Percentiles rank a stretch among this genome's conserved stretches.
Conservation (phyloP, 331 rosid genomes). For the Telfairia occidentalis region DNA sequence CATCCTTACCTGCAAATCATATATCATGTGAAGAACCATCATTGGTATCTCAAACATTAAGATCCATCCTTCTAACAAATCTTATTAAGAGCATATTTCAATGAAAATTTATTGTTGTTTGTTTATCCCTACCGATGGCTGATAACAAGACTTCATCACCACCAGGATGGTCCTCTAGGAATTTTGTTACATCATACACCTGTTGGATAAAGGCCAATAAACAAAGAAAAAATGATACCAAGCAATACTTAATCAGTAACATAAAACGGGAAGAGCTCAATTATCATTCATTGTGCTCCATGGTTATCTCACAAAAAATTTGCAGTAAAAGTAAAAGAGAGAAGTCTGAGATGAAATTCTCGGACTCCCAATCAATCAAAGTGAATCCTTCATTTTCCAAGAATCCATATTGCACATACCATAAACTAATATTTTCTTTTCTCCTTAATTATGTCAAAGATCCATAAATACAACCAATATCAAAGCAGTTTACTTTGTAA, state of each 20-base stretch:
- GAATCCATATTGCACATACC: background rate
- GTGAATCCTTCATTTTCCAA: background rate
- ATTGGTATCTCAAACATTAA: background rate
- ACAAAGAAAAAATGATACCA: background rate
- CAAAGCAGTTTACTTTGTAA: background rate
- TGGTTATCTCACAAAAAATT: background rate
- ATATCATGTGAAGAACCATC: background rate
- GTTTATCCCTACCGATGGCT: conserved; percentile 10
- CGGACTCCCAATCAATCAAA: background rate
- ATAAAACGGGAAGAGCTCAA: background rate
- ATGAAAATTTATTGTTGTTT: background rate
- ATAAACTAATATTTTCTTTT: background rate
- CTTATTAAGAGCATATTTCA: background rate
- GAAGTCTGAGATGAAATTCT: background rate
- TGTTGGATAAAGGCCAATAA: conserved; percentile 4
- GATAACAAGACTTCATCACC: conserved; percentile 54
- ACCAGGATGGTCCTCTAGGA: conserved; percentile 63
- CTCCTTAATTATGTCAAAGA: background rate
- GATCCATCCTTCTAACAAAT: background rate
- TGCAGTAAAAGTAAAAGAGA: background rate
- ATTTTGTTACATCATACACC: conserved; percentile 59
- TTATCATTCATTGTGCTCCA: background rate
- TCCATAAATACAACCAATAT: background rate
- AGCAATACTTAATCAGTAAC: background rate
- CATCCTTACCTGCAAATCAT: conserved; percentile 41